Base-by-base conservation (phyloP, 352 stramenopile species). In the Pythium graminicola region DNA sequence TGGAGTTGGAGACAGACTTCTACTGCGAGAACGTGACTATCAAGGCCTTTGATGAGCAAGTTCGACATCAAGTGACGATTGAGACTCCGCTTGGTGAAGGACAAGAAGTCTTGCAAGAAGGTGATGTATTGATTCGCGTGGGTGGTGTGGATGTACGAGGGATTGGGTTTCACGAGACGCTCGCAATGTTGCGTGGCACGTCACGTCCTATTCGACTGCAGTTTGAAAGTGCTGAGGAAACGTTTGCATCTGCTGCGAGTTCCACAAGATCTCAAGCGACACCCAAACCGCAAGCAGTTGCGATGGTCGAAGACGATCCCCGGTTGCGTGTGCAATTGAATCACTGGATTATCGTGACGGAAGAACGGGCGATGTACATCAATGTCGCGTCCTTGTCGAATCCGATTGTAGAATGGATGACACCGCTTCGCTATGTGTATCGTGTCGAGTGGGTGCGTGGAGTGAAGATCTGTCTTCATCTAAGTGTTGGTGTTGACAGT, bases 1-100 rank as follows among this genome's bases (percentile, higher is more conserved):
- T 95, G 55, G 81, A 95, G 66, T 52, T 95, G 43, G 85, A 95
- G 58, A 93, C 85, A 4, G 85, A 95, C 36, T 95, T 95, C 39
- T 95, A 95, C 62, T 88, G 81, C 50, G 76, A 93, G 49, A 90
- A 91, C 39, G 81, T 93, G 51, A 89, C 76, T 16, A 82, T 93
- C 57, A 93, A 91, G 60, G 57, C 67, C 2, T 86, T 91, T 48
- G 73, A 89, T 11, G 70, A 87, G 22, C 59, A 46, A 1, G 50
- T 50, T 24, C 64, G 65, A 0, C 69, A 69, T 1, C 75, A 88
- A 29, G 76, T 72, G 5, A 86, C 76, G 20, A 60, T 89, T 43
- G 70, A 75, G 36, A 88, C 81, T 7, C 67, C 61, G 8, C 57
- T 89, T n/a, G 60, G 57, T 2, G 38, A 69, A 13, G 74, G 73